Evolutionary conservation across 345 rosid genomes (phyloP).

Genomic region (Brassica carinata): DNA sequence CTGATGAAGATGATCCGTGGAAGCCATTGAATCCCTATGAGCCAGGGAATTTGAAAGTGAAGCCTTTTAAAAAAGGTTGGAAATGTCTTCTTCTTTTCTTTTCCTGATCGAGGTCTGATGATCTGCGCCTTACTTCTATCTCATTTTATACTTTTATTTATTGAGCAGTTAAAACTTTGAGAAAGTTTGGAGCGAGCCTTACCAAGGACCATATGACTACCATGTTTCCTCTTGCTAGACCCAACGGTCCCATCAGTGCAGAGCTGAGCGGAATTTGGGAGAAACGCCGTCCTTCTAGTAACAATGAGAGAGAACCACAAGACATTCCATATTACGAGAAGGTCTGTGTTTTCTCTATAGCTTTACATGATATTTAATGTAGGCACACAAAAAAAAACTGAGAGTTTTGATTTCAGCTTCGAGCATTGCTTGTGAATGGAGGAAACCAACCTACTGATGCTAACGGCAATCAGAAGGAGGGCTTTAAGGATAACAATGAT

Average conservation of each 20-base stretch:
- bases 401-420: slow-evolving; percentile 62
- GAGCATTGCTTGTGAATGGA: slow-evolving; percentile 60
- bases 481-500: slow-evolving; percentile 46
- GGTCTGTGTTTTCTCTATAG: slow-evolving; percentile 45
- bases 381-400: neutral
- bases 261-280: slow-evolving; percentile 78
- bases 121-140: slow-evolving; percentile 22
- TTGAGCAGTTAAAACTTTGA: slow-evolving; percentile 64
- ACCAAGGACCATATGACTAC: slow-evolving; percentile 43
- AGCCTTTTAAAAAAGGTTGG: slow-evolving; percentile 81
- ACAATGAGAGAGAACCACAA: slow-evolving; percentile 42
- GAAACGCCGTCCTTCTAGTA: slow-evolving; percentile 24
- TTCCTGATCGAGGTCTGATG: neutral
- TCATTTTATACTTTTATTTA: slow-evolving; percentile 13
- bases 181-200: slow-evolving; percentile 47
- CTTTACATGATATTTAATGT: slow-evolving; percentile 20
- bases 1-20: slow-evolving; percentile 83
- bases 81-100: slow-evolving; percentile 25
- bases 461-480: slow-evolving; percentile 43
- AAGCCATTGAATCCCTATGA: slow-evolving; percentile 93
- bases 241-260: slow-evolving; percentile 68
- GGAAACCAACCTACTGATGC: slow-evolving; percentile 44
- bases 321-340: slow-evolving; percentile 71
- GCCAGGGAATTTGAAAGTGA: slow-evolving; percentile 84
- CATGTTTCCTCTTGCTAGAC: slow-evolving; percentile 79